Conservation (phyloP, 257 asterid genomes). For the Solanum virginianum region DNA sequence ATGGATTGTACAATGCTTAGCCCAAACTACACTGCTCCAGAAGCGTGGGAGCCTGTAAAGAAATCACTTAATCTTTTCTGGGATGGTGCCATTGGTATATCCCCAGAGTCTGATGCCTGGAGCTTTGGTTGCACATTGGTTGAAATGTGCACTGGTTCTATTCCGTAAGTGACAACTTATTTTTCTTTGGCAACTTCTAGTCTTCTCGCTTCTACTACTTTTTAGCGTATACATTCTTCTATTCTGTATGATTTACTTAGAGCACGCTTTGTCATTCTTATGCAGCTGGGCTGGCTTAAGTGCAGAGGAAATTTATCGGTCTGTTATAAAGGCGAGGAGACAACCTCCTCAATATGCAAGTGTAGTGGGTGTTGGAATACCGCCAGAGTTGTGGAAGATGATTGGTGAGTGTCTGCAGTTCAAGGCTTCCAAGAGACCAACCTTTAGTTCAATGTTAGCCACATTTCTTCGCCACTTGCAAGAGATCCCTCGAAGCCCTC, state of each 20-base stretch:
- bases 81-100: conserved; percentile 98
- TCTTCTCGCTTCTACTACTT: not conserved
- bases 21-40: conserved; percentile 97
- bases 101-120: conserved; percentile 98
- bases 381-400: conserved; percentile 97
- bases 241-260: not conserved
- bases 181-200: not conserved
- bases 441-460: conserved; percentile 82
- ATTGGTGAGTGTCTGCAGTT: conserved; percentile 98
- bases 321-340: conserved; percentile 71
- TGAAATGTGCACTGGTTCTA: conserved; percentile 98
- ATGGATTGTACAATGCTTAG: conserved; percentile 99
- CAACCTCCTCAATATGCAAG: conserved; percentile 97
- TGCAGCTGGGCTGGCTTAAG: conserved; percentile 93
- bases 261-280: conserved; percentile 8
- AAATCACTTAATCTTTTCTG: conserved; percentile 88
- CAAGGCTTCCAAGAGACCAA: conserved; percentile 80
- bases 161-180: conserved; percentile 65
- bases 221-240: not conserved
- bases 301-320: conserved; percentile 79
- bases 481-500: conserved; percentile 93
- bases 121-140: conserved; percentile 98
- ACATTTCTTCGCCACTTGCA: conserved; percentile 91
- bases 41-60: conserved; percentile 98
- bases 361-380: conserved; percentile 97